phyloP scores from a whole-genome alignment of 108 stramenopile genomes.

The Nitzschia putrida region DNA sequence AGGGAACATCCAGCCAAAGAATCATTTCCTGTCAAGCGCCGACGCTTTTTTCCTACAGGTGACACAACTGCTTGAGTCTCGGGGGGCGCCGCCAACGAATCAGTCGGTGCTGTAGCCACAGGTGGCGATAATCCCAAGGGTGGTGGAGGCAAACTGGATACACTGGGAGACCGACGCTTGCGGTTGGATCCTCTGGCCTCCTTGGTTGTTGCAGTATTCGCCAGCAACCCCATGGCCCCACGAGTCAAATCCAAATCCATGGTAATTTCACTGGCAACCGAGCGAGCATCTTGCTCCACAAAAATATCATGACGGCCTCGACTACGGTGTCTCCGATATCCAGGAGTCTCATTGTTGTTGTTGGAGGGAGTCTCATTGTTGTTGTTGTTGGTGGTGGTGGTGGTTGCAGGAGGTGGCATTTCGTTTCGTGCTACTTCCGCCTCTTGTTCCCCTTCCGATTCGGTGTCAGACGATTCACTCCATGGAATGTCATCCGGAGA shows the following conservation, averaged over 20 bases:
- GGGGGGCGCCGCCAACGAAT: neutral
- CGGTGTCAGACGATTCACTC: neutral
- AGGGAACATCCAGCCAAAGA: slow-evolving; percentile 11
- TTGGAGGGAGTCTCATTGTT: neutral
- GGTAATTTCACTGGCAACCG: slow-evolving; percentile 19
- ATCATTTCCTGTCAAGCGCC: slow-evolving; percentile 6
- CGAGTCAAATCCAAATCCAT: slow-evolving; percentile 18
- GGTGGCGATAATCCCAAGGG: no score
- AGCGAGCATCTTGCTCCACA: slow-evolving; percentile 3
- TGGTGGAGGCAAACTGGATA: no score
- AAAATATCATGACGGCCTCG: neutral
- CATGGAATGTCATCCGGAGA: no score
- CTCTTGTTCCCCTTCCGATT: slow-evolving; percentile 2
- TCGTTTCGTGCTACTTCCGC: neutral
- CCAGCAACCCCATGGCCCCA: neutral
- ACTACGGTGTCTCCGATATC: neutral
- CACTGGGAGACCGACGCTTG: no score
- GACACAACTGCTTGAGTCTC: neutral
- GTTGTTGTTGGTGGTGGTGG: no score
- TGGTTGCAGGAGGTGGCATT: neutral
- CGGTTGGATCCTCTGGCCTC: no score
- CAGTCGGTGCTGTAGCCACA: neutral
- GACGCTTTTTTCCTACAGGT: slow-evolving; percentile 3
- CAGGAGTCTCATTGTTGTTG: neutral
- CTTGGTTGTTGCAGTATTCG: no score